These are phyloP conservation scores for Thalassiosira pacifica DNA, from an alignment of 352 stramenopile species.

Conservation along the genomic window DNA sequence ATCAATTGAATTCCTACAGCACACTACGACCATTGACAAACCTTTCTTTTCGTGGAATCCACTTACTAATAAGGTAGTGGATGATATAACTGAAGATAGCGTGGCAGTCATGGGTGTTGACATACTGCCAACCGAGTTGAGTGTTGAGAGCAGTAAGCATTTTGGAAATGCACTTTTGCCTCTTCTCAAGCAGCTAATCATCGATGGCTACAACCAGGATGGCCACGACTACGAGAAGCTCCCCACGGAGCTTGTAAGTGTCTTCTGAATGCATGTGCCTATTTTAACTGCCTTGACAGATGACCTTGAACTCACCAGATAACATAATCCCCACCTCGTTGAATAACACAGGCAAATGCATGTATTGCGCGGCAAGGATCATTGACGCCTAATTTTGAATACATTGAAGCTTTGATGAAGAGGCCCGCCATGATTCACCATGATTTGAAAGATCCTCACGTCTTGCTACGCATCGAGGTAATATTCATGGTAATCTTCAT, in stretches of 20 bases:
- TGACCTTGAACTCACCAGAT: not conserved
- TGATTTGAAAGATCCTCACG: slow-evolving; percentile 44
- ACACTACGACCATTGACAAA: slow-evolving; percentile 93
- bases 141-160: slow-evolving; percentile 93
- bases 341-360: slow-evolving; percentile 80
- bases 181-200: slow-evolving; percentile 87
- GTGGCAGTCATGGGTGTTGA: slow-evolving; percentile 95
- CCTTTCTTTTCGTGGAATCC: slow-evolving; percentile 94
- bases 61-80: slow-evolving; percentile 73
- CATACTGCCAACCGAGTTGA: slow-evolving; percentile 95
- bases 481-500: slow-evolving; percentile 17
- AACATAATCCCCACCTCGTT: not conserved
- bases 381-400: slow-evolving; percentile 88
- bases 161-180: slow-evolving; percentile 93
- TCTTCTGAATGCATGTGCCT: too few species aligned
- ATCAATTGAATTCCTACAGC: slow-evolving; percentile 94
- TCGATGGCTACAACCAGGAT: slow-evolving; percentile 73
- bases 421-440: slow-evolving; percentile 25
- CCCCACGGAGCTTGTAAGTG: slow-evolving; percentile 49
- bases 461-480: slow-evolving; percentile 54
- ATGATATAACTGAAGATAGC: slow-evolving; percentile 85
- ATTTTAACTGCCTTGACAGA: not conserved
- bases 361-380: slow-evolving; percentile 92
- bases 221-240: slow-evolving; percentile 68
- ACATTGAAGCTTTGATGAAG: slow-evolving; percentile 92